Percentiles rank a stretch among this genome's conserved stretches.
Conservation (phyloP, 2,329 filamentous ascomycete species). For the Diaporthe australafricana region DNA sequence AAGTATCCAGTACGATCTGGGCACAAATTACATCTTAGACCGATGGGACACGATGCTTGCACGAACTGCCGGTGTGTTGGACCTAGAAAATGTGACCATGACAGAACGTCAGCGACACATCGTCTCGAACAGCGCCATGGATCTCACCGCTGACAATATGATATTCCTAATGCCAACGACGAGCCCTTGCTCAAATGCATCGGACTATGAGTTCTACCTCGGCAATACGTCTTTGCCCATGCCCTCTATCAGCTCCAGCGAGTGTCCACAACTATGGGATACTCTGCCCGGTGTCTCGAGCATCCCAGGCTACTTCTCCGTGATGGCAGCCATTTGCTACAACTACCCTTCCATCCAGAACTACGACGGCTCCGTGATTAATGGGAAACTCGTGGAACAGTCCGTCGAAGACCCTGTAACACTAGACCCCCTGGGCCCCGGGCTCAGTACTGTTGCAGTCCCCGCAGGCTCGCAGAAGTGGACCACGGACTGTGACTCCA, state of each 20-base stretch:
- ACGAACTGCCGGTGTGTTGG: background rate
- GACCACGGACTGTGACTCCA: background rate
- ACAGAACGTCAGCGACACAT: constrained; percentile 7
- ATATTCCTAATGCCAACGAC: background rate
- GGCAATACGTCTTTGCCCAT: background rate
- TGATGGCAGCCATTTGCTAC: constrained; percentile 1
- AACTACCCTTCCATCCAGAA: constrained; percentile 4
- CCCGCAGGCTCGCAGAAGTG: too few species aligned
- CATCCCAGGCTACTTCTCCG: constrained; percentile 3
- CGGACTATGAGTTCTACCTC: background rate
- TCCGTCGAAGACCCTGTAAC: background rate
- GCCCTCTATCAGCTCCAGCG: background rate
- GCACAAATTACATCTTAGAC: too few species aligned
- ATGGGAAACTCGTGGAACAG: constrained; percentile 9
- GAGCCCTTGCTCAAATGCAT: background rate
- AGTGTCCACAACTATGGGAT: background rate
- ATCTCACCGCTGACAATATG: background rate
- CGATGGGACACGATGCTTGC: background rate
- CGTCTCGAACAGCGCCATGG: background rate
- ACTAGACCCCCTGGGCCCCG: too few species aligned
- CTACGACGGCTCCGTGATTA: constrained; percentile 1
- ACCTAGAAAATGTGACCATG: background rate
- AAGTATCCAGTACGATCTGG: too few species aligned
- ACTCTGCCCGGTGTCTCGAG: background rate
- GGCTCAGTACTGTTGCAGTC: too few species aligned